Percentiles rank a stretch among this genome's conserved stretches.
Conservation (phyloP, 768 basidiomycete species). For the Boletales sp. region DNA sequence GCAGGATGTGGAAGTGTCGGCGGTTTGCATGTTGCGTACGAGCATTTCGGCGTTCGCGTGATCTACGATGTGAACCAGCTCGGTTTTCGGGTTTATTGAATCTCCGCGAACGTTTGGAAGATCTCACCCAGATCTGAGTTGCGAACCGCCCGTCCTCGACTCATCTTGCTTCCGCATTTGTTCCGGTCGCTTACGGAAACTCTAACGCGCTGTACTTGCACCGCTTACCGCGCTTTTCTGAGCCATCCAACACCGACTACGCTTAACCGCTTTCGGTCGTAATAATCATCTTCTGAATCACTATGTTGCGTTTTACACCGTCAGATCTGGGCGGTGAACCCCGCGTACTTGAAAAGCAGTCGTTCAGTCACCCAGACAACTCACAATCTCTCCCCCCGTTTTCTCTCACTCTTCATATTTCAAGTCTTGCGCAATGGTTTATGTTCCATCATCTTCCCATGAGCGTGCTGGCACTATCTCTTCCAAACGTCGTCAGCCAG, state of each 20-base stretch:
- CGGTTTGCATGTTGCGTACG: no score
- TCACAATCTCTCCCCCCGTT: not conserved
- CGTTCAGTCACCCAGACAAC: not conserved
- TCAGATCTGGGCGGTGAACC: constrained; percentile 2
- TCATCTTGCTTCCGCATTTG: no score
- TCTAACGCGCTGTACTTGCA: no score
- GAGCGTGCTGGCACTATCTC: constrained; percentile 9
- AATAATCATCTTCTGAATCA: not conserved
- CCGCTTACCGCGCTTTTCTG: no score
- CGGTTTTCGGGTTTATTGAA: no score
- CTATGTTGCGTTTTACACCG: not conserved
- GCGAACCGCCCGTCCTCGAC: no score
- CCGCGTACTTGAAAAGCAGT: constrained; percentile 13
- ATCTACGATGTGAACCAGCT: no score
- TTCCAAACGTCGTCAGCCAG: constrained; percentile 26
- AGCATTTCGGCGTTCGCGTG: no score
- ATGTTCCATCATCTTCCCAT: constrained; percentile 12
- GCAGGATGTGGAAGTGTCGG: no score
- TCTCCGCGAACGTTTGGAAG: no score
- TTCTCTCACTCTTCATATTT: not conserved
- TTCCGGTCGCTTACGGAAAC: no score
- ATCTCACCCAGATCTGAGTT: no score
- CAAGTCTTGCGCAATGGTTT: constrained; percentile 21
- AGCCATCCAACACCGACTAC: not conserved
- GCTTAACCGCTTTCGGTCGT: not conserved